Base-by-base conservation (phyloP, 768 basidiomycete species). In the Dacryopinax primogenitus region DNA sequence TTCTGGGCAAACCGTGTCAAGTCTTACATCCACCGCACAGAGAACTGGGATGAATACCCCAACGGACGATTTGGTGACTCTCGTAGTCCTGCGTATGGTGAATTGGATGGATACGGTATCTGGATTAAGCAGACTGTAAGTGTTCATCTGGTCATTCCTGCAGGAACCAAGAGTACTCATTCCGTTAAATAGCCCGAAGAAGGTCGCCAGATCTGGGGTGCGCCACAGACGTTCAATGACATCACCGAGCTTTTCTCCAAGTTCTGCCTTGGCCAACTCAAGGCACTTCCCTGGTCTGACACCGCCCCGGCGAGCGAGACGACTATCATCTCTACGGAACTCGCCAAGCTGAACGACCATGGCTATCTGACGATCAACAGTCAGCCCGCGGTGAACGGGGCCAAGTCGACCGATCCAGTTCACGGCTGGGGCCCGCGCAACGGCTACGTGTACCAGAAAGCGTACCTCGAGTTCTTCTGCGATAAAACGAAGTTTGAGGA, bases 21-120 rank as follows among this genome's bases (percentile, higher is more conserved):
- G 72, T 96, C 93, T 0, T 98, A 98, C 74, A 80, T 98, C 51
- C 90, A 90, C 7, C 87, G 95, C 64, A 98, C 96, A 15, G 93
- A 96, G 73, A 91, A 96, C 72, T 99, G 96, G 96, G 96, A 99
- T 73, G 95, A 98, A 74, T 98, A 96, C 75, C 96, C 96, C 62
- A 99, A 99, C 74, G 96, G 96, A 64, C 90, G 96, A 69, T 99
- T 95, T 72, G 96, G 96, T 70, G 96, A 98, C 77, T 87, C 94
- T 6, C 84, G 96, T 66, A 92, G 89, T 81, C 96, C 96, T 32
- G 96, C 96, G 15, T 99, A 96, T 69, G 96, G 96, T 71, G 96
- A 99, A 76, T 77, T 99, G 64, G 95, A 99, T 72, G 95, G 95
- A 1, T 97, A 95, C 69, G 95, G 95, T 63, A 85, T 96, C 41